These are phyloP conservation scores for Solanum peruvianum DNA, from an alignment of 257 asterid genomes.

Conservation along the genomic window DNA sequence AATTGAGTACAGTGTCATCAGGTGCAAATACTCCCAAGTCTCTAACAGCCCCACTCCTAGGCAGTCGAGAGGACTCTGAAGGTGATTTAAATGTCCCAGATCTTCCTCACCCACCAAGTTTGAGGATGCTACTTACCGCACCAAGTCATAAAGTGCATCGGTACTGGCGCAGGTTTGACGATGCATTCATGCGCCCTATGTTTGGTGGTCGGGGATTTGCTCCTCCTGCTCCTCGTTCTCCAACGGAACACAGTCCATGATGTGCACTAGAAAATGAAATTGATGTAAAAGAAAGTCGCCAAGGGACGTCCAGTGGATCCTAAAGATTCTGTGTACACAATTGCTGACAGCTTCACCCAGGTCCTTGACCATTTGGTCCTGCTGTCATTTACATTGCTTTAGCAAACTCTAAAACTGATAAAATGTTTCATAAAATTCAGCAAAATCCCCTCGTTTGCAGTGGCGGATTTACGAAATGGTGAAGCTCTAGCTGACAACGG, in stretches of 20 bases:
- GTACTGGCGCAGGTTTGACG: slow-evolving; percentile 31
- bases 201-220: slow-evolving; percentile 40
- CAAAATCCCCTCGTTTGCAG: neutral
- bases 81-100: slow-evolving; percentile 3
- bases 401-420: neutral
- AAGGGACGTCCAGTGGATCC: neutral
- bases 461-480: neutral
- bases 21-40: slow-evolving; percentile 17
- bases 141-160: slow-evolving; percentile 27
- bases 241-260: slow-evolving; percentile 9
- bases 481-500: neutral
- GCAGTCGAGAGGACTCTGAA: slow-evolving; percentile 13
- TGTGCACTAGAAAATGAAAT: neutral
- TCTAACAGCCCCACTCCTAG: slow-evolving; percentile 11
- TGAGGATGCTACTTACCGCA: slow-evolving; percentile 22
- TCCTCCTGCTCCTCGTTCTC: slow-evolving; percentile 23
- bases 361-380: neutral
- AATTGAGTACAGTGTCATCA: slow-evolving; percentile 6
- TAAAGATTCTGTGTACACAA: neutral
- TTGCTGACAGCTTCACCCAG: neutral
- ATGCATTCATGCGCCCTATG: slow-evolving; percentile 31
- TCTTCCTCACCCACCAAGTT: slow-evolving; percentile 7
- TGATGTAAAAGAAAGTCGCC: neutral
- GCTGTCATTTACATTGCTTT: neutral
- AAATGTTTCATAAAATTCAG: neutral